A percentile compares a stretch with the other conserved stretches of the same genome.
Evolutionary conservation across 306 rosid species (phyloP).

Genomic region (Vicia faba): DNA sequence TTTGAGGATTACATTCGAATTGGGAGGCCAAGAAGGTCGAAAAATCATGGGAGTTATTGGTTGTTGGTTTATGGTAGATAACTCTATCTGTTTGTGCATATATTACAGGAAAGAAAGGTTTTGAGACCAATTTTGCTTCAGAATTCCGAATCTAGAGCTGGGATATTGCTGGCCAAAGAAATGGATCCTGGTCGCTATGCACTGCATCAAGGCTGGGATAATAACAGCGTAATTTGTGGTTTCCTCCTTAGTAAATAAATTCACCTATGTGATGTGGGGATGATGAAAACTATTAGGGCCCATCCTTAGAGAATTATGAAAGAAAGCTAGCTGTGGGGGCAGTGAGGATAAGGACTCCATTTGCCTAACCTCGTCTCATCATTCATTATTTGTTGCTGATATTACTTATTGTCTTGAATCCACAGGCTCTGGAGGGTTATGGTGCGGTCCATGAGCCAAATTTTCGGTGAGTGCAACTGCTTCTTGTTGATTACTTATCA

Average conservation of each 20-base stretch:
- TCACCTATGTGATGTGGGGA: conserved; percentile 89
- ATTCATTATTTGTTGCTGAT: conserved; percentile 95
- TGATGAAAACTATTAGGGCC: conserved; percentile 84
- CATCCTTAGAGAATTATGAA: conserved; percentile 76
- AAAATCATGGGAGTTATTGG: conserved; percentile 64
- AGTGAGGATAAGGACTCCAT: conserved; percentile 98
- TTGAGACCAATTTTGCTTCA: conserved; percentile 62
- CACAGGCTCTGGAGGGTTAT: conserved; percentile 99
- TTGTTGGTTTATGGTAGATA: conserved; percentile 77
- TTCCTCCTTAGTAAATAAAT: conserved; percentile 93
- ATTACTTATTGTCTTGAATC: conserved; percentile 99
- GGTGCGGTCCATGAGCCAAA: conserved; percentile 82
- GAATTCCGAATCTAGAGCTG: conserved; percentile 50
- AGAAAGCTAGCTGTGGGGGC: conserved; percentile 87
- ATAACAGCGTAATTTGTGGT: conserved; percentile 99
- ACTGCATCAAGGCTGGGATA: conserved; percentile 99
- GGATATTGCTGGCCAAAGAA: conserved; percentile 63
- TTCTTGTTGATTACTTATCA: conserved; percentile 45
- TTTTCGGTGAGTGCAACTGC: conserved; percentile 83
- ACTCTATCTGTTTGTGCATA: conserved; percentile 80
- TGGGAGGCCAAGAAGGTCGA: conserved; percentile 59
- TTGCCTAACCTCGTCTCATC: conserved; percentile 90
- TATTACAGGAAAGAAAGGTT: conserved; percentile 78
- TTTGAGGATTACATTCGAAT: conserved; percentile 51
- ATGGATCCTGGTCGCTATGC: conserved; percentile 99